Evolutionary conservation across 345 rosid genomes (phyloP).

Genomic region (Noccaea caerulescens): DNA sequence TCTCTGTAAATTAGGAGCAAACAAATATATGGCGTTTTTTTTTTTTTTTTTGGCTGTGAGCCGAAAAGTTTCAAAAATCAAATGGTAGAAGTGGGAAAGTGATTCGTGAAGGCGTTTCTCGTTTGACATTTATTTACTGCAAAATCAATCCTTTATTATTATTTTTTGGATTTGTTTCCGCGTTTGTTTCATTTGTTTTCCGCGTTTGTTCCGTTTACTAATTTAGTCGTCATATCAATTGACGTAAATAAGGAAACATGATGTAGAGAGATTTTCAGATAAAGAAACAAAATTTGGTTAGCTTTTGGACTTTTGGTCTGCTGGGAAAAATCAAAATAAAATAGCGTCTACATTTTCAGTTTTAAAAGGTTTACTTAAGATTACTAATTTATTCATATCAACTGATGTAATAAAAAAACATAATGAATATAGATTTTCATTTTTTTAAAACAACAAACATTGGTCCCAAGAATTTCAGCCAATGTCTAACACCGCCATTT

Average conservation of each 20-base stretch:
- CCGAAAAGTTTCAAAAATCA: conserved; percentile 37
- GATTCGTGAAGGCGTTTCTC: conserved; percentile 7
- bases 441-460: too few relatives aligned
- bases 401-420: too few relatives aligned
- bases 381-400: too few relatives aligned
- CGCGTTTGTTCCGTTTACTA: conserved; percentile 35
- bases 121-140: not conserved
- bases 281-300: too few relatives aligned
- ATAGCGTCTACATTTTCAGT: too few relatives aligned
- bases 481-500: too few relatives aligned
- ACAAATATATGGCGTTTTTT: conserved; percentile 4
- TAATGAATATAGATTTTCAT: too few relatives aligned
- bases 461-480: too few relatives aligned
- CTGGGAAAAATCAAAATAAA: not conserved
- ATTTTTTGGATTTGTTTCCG: conserved; percentile 8
- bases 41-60: not conserved
- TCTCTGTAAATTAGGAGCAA: conserved; percentile 25
- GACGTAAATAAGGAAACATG: not conserved
- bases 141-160: not conserved
- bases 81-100: conserved; percentile 39
- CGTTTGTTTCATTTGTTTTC: conserved; percentile 28
- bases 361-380: too few relatives aligned
- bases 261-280: not conserved
- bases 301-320: not conserved
- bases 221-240: not conserved